A percentile compares a stretch with the other conserved stretches of the same genome.
Evolutionary conservation across 1,284 basidiomycete genomes (phyloP).

Genomic region (Vanrija pseudolonga): DNA sequence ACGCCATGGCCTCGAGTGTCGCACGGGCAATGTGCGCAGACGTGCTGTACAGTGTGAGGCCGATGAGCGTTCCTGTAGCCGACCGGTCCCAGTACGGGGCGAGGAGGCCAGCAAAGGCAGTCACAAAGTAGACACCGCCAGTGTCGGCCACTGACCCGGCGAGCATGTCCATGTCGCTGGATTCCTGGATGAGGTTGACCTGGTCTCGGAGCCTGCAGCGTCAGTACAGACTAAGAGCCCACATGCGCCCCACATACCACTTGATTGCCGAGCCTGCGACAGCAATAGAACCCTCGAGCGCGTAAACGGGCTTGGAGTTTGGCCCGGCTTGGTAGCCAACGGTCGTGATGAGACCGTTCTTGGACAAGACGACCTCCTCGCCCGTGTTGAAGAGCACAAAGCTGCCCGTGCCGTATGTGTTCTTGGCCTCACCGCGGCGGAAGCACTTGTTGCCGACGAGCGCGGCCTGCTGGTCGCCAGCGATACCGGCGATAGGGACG

Average conservation of each 20-base stretch:
- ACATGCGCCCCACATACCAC: slow-evolving; percentile 58
- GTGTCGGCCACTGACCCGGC: slow-evolving; percentile 73
- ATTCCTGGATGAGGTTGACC: slow-evolving; percentile 74
- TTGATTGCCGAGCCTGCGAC: slow-evolving; percentile 94
- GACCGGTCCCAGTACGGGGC: slow-evolving; percentile 59
- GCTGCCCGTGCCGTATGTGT: slow-evolving; percentile 92
- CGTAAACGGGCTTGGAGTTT: slow-evolving; percentile 75
- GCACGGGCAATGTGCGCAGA: slow-evolving; percentile 90
- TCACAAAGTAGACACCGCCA: slow-evolving; percentile 93
- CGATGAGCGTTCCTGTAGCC: slow-evolving; percentile 34
- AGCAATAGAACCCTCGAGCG: slow-evolving; percentile 89
- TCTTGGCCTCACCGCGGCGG: slow-evolving; percentile 78
- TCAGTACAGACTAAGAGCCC: background rate
- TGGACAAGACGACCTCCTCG: slow-evolving; percentile 76
- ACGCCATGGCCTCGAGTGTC: slow-evolving; percentile 76
- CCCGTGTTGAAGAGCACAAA: slow-evolving; percentile 92
- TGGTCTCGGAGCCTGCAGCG: slow-evolving; percentile 72
- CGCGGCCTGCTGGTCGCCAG: slow-evolving; percentile 97
- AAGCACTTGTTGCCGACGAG: slow-evolving; percentile 95
- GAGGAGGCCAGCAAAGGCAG: slow-evolving; percentile 86
- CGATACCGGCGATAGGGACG: slow-evolving; percentile 81
- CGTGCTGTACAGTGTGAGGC: slow-evolving; percentile 86
- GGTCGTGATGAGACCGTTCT: slow-evolving; percentile 83
- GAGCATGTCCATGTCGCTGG: slow-evolving; percentile 80
- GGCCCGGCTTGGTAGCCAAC: slow-evolving; percentile 88